phyloP scores from a whole-genome alignment of 768 basidiomycete genomes.

The Trichaptum fuscoviolaceum region DNA sequence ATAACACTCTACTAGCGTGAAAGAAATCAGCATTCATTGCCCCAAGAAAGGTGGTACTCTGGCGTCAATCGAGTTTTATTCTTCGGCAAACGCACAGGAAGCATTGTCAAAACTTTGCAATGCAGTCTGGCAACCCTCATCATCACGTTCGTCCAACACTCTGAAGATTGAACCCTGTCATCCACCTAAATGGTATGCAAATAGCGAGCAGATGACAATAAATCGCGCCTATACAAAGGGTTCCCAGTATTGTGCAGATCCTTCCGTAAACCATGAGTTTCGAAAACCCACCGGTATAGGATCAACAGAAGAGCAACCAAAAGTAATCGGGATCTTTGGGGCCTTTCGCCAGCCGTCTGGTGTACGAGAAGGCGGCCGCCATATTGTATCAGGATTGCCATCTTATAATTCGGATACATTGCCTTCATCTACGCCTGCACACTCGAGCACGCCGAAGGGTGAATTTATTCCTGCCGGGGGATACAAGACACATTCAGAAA shows the following conservation, averaged over 20 bases:
- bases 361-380: too few relatives aligned
- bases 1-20: background rate
- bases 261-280: background rate
- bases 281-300: background rate
- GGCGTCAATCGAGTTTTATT: background rate
- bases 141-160: background rate
- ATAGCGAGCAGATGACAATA: background rate
- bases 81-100: background rate
- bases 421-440: too few relatives aligned
- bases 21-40: background rate
- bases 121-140: background rate
- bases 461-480: too few relatives aligned
- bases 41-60: background rate
- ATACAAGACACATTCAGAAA: too few relatives aligned
- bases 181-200: background rate
- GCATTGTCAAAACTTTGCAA: background rate
- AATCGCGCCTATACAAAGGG: background rate
- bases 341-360: too few relatives aligned
- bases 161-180: background rate
- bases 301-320: too few relatives aligned
- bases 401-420: too few relatives aligned
- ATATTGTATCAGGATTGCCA: too few relatives aligned
- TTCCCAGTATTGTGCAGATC: background rate
- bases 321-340: too few relatives aligned
- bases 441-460: too few relatives aligned